phyloP scores from a whole-genome alignment of 2,329 filamentous ascomycete species.

The Coniochaeta hoffmannii region DNA sequence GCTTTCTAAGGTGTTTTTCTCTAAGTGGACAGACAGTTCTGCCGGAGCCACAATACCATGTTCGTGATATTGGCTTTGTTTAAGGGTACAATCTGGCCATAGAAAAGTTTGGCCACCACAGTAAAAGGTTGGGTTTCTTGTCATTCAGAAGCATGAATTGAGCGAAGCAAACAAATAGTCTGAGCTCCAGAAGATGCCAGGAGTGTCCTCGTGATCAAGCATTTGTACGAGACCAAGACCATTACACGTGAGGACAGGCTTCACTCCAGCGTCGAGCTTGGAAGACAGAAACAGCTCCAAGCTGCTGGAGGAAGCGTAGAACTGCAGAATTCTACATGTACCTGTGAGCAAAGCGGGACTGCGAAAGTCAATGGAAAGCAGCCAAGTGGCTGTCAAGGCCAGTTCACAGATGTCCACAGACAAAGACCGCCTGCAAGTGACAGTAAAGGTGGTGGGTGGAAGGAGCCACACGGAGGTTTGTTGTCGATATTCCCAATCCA shows the following conservation, averaged over 20 bases:
- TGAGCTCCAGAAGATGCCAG: no score
- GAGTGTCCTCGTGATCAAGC: no score
- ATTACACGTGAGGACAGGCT: not conserved
- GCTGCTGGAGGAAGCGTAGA: not conserved
- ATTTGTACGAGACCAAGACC: no score
- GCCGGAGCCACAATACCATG: not conserved
- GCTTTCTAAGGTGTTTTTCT: not conserved
- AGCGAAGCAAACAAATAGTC: no score
- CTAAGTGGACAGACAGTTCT: not conserved
- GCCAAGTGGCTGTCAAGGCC: not conserved
- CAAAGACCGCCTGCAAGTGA: not conserved
- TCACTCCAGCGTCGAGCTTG: not conserved
- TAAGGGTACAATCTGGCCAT: not conserved
- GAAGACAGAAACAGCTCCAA: not conserved
- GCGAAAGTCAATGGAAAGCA: not conserved
- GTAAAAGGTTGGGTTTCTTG: not conserved
- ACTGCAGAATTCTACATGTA: not conserved
- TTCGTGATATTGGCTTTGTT: not conserved
- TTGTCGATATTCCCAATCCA: slow-evolving; percentile 1
- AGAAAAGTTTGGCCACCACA: not conserved
- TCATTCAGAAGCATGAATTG: no score
- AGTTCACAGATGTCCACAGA: not conserved
- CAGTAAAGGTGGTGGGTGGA: not conserved
- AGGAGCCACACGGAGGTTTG: slow-evolving; percentile 1
- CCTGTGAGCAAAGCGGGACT: not conserved